A percentile compares a stretch with the other conserved stretches of the same genome.
Evolutionary conservation across 495 filamentous ascomycete genomes (phyloP).

Genomic region (Cryomyces minteri): DNA sequence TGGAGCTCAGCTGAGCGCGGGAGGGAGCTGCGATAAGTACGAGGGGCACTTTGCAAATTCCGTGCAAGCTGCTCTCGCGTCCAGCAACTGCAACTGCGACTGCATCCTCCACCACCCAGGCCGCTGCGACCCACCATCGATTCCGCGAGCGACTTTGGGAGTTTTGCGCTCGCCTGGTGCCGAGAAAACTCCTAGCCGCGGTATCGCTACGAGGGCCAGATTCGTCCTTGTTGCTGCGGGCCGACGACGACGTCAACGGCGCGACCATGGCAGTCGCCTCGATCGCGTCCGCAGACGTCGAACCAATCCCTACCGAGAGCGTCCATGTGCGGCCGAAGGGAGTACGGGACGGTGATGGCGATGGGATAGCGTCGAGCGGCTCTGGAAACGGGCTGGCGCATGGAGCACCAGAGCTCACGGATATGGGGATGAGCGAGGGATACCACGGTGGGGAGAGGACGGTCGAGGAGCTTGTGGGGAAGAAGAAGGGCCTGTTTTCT

Average conservation of each 20-base stretch:
- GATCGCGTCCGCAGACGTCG: slow-evolving; percentile 7
- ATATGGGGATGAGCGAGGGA: background rate
- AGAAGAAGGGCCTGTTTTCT: slow-evolving; percentile 45
- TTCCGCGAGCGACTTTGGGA: slow-evolving; percentile 21
- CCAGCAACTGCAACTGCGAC: background rate
- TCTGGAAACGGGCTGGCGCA: slow-evolving; percentile 11
- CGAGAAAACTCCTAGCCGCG: slow-evolving; percentile 15
- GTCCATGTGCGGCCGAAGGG: slow-evolving; percentile 15
- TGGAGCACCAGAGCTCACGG: slow-evolving; percentile 12
- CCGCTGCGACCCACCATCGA: background rate
- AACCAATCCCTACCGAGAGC: slow-evolving; percentile 8
- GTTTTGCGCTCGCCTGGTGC: slow-evolving; percentile 20
- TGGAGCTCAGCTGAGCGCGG: no score
- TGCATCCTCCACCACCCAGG: background rate
- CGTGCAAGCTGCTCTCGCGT: no score
- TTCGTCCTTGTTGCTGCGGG: no score
- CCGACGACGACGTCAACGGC: no score
- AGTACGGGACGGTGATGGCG: background rate
- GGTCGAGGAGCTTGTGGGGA: slow-evolving; percentile 23
- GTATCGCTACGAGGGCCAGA: background rate
- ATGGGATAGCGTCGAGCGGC: slow-evolving; percentile 1
- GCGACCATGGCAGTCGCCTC: background rate
- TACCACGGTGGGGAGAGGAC: background rate
- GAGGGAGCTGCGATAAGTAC: no score
- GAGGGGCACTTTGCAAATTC: no score